Evolutionary conservation across 345 rosid species (phyloP), one percentile per base, ranked within the genome.

Genomic region (Eucalyptus curtisii): DNA sequence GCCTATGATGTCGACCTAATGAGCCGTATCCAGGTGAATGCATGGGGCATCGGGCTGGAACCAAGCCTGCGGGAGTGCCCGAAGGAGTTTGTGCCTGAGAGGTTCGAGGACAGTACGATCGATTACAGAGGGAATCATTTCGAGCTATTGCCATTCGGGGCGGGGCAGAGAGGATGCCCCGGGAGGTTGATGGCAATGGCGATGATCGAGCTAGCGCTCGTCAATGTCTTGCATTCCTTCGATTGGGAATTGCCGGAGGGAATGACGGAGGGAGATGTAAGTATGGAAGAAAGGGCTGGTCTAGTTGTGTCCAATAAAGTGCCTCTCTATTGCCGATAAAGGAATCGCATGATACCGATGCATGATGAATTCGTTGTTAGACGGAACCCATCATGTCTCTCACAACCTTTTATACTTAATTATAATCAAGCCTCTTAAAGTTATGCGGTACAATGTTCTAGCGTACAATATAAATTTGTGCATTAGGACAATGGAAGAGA

Each of bases 221-320:
- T 10, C 27, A 55, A 22, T 55, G 61, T 55, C 61, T 55, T 55
- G 61, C 61, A 24, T 10, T 68, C 85, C 52, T 94, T 94, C 87
- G 88, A 93, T 37, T 93, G 95, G 95, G 82, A 89, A 19, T 49
- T 94, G 68, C 95, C 94, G 11, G 19, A 86, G 22, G 91, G 88
- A 20, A 90, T 87, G 92, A 76, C 12, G 52, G 86, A 48, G 7
- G 88, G 89, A 88, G 92, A 92, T 45, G n/a, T 92, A 3, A 89
- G 89, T 49, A 92, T 93, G 92, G 91, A 93, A 40, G 94, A 94
- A 88, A 48, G 90, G 71, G 71, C 91, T 84, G 93, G 92, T 30
- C 84, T 93, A 24, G 76, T 86, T 3, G 87, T 90, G 31, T 16
- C 52, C 50, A 94, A 93, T 57, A 94, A 87, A 90, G 44, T 40